These are phyloP conservation scores for Massarina eburnea DNA, from an alignment of 2,329 filamentous ascomycete species.

Conservation along the genomic window DNA sequence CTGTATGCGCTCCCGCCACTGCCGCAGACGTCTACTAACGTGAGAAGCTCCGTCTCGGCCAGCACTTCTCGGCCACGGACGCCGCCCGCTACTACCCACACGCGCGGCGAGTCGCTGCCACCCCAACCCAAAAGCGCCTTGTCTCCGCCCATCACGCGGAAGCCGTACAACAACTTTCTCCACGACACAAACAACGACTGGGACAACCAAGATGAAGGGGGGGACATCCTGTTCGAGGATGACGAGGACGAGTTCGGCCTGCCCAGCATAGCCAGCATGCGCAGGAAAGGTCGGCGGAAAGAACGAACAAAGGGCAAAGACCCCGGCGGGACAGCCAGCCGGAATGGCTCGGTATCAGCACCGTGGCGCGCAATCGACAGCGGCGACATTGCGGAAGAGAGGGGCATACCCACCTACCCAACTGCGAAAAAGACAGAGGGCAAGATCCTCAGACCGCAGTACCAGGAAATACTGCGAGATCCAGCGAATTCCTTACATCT, in stretches of 20 bases:
- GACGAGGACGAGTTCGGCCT: conserved; percentile 96
- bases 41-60: conserved; percentile 59
- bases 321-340: conserved; percentile 35
- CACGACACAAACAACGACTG: conserved; percentile 82
- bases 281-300: conserved; percentile 64
- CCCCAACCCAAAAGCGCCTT: conserved; percentile 55
- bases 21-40: conserved; percentile 14
- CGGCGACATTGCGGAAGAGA: conserved; percentile 90
- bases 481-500: conserved; percentile 94
- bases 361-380: conserved; percentile 71
- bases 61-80: conserved; percentile 71
- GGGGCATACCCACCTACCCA: conserved; percentile 80
- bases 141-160: conserved; percentile 63
- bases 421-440: conserved; percentile 86
- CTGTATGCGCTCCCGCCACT: conserved; percentile 57
- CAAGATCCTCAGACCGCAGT: conserved; percentile 94
- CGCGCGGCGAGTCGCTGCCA: conserved; percentile 60
- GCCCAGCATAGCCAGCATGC: conserved; percentile 89
- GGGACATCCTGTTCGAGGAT: conserved; percentile 78
- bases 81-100: conserved; percentile 65
- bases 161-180: conserved; percentile 78
- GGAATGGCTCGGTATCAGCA: conserved; percentile 25
- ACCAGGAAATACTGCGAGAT: conserved; percentile 85
- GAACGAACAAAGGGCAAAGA: conserved; percentile 49
- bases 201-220: conserved; percentile 67